phyloP scores from a whole-genome alignment of 2,329 filamentous ascomycete genomes.

The Proliferodiscus dingleyae region DNA sequence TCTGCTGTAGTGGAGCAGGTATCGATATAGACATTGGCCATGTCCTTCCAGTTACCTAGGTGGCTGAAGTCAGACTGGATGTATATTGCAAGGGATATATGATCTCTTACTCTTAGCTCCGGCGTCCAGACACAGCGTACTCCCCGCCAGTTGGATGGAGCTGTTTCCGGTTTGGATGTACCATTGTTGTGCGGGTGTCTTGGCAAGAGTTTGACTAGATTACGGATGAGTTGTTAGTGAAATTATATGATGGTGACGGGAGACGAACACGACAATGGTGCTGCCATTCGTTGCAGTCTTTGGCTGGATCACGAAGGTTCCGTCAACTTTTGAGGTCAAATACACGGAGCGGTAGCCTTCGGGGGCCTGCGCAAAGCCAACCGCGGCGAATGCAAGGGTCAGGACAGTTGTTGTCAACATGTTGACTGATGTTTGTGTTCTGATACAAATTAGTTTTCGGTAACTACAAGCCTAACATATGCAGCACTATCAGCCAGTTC shows the following conservation, averaged over 20 bases:
- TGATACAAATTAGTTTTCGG: no score
- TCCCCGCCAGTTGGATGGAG: constrained; percentile 11
- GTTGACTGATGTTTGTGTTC: background rate
- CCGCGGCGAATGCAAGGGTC: constrained; percentile 9
- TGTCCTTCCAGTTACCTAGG: constrained; percentile 19
- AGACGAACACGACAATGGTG: constrained; percentile 13
- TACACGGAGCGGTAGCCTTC: constrained; percentile 14
- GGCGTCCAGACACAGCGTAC: constrained; percentile 14
- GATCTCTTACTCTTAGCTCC: constrained; percentile 15
- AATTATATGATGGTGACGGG: background rate
- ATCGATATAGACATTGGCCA: constrained; percentile 10
- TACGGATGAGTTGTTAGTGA: background rate
- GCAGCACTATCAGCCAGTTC: no score
- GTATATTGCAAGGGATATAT: background rate
- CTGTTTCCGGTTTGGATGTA: constrained; percentile 17
- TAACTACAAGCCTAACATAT: no score
- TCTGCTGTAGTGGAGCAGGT: constrained; percentile 6
- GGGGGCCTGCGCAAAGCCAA: constrained; percentile 9
- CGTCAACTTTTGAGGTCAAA: constrained; percentile 13
- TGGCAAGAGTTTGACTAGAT: constrained; percentile 11
- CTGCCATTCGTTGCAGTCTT: constrained; percentile 10
- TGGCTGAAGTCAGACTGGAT: background rate
- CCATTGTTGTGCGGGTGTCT: constrained; percentile 16
- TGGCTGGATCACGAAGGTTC: constrained; percentile 12
- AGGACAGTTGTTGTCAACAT: constrained; percentile 14